Base-by-base conservation (phyloP, 1,284 basidiomycete species). In the Entoloma clypeatum region DNA sequence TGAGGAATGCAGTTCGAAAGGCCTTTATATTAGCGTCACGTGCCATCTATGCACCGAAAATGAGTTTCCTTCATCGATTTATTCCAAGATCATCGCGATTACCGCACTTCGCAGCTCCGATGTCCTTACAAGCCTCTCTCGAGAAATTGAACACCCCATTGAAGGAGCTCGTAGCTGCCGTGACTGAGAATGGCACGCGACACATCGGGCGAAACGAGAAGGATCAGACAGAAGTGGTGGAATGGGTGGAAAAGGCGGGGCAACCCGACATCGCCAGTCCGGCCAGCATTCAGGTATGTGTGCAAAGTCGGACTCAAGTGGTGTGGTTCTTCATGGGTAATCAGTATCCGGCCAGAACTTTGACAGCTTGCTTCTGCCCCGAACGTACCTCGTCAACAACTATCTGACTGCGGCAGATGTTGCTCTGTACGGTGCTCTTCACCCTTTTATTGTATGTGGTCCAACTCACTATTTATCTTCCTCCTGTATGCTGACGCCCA, bases 401-500 rank as follows among this genome's bases (percentile, higher is more conserved):
- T 77, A 84, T 53, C 69, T 92, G 42, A 89, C 90, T n/a, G 82
- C 81, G 10, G 92, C 92, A 37, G 92, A 96, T 61, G 77, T 91
- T 42, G 82, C 85, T 9, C 64, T 94, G 34, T 95, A 91, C 62
- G 89, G 84, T 13, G 79, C 81, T 21, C 72, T 95, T 25, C 86
- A 93, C 60, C 81, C 88, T 11, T 68, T 74, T 30, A 60, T 92
- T 51, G 92, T 93, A 59, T 50, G 86, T 72, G 21, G 27, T 7
- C 34, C 5, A 5, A 8, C 33, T 7, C 28, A 10, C 22, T 10
- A 2, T 24, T 27, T 11, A 16, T n/a, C 29, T n/a, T 2, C 13
- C 7, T 5, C 5, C 11, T 13, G 1, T 34, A 43, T 27, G 44
- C 29, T 23, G 36, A 24, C 38, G 29, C 23, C 47, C 36, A 36